These are phyloP conservation scores for Candida sanyiensis DNA, from an alignment of 805 yeast species.

Conservation along the genomic window DNA sequence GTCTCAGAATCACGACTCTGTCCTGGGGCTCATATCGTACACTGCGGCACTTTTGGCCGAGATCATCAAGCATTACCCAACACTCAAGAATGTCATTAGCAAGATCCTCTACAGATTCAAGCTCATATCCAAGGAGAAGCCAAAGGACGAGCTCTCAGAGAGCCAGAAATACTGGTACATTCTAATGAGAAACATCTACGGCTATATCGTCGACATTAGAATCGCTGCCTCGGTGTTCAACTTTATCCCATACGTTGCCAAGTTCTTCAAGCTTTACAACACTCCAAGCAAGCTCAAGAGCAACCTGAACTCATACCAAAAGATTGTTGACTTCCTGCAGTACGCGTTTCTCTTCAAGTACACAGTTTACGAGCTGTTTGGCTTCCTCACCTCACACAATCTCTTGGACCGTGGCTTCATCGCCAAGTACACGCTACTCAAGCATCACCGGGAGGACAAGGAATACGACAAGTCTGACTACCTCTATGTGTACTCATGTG, in stretches of 20 bases:
- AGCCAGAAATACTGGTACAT: conserved; percentile 6
- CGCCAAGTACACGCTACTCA: conserved; percentile 8
- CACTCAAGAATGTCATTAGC: conserved; percentile 3
- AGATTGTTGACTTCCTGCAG: conserved; percentile 7
- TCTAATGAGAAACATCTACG: conserved; percentile 10
- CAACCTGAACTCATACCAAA: conserved; percentile 4
- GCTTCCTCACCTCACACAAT: conserved; percentile 15
- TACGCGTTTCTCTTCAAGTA: conserved; percentile 8
- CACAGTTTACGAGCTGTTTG: conserved; percentile 14
- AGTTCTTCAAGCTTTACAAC: conserved; percentile 11
- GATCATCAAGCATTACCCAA: conserved; percentile 12
- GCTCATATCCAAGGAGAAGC: neutral
- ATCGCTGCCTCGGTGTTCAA: conserved; percentile 13
- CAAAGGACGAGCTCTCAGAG: neutral
- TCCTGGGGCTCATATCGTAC: conserved; percentile 11
- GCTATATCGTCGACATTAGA: conserved; percentile 17
- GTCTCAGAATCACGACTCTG: conserved; percentile 10
- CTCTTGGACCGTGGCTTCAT: conserved; percentile 9
- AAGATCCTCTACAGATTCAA: conserved; percentile 9
- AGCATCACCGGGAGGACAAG: conserved; percentile 9
- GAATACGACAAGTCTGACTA: conserved; percentile 14
- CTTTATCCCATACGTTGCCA: conserved; percentile 12
- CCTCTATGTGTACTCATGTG: conserved; percentile 17
- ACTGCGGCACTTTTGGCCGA: conserved; percentile 12
- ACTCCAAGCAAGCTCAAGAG: conserved; percentile 8